phyloP scores from a whole-genome alignment of 2,329 filamentous ascomycete species.

The Trichoderma sp. region DNA sequence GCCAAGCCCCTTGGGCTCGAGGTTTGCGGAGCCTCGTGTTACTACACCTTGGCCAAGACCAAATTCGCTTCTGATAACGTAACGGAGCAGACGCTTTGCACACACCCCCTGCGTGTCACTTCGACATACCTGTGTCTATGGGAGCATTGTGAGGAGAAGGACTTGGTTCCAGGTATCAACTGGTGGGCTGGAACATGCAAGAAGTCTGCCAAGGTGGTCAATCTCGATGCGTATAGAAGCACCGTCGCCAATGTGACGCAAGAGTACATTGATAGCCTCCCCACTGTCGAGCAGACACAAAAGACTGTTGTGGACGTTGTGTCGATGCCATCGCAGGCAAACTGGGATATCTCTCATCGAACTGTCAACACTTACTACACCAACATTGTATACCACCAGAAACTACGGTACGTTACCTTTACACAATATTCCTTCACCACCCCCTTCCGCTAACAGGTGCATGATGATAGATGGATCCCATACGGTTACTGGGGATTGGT shows the following conservation, averaged over 20 bases:
- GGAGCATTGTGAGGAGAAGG: constrained; percentile 21
- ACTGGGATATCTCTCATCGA: constrained; percentile 20
- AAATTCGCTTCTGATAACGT: constrained; percentile 20
- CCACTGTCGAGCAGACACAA: constrained; percentile 18
- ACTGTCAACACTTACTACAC: constrained; percentile 6
- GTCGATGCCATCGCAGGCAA: constrained; percentile 17
- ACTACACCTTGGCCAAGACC: constrained; percentile 24
- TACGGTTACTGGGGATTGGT: constrained; percentile 24
- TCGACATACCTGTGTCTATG: constrained; percentile 25
- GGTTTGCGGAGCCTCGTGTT: constrained; percentile 26
- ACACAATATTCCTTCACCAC: not conserved
- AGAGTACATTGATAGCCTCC: constrained; percentile 20
- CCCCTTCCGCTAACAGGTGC: not conserved
- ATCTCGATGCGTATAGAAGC: constrained; percentile 12
- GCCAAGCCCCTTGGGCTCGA: constrained; percentile 25
- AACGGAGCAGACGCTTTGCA: constrained; percentile 22
- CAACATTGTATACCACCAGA: constrained; percentile 11
- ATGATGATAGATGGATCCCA: constrained; percentile 15
- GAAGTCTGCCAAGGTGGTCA: constrained; percentile 23
- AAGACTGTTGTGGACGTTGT: constrained; percentile 16
- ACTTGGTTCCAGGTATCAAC: constrained; percentile 20
- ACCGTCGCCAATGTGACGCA: constrained; percentile 20
- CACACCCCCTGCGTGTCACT: constrained; percentile 23
- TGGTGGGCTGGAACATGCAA: constrained; percentile 25
- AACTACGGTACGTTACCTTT: not conserved